Percentiles rank a stretch among this genome's conserved stretches.
Evolutionary conservation across 768 basidiomycete species (phyloP).

Genomic region (Epithele typhae): DNA sequence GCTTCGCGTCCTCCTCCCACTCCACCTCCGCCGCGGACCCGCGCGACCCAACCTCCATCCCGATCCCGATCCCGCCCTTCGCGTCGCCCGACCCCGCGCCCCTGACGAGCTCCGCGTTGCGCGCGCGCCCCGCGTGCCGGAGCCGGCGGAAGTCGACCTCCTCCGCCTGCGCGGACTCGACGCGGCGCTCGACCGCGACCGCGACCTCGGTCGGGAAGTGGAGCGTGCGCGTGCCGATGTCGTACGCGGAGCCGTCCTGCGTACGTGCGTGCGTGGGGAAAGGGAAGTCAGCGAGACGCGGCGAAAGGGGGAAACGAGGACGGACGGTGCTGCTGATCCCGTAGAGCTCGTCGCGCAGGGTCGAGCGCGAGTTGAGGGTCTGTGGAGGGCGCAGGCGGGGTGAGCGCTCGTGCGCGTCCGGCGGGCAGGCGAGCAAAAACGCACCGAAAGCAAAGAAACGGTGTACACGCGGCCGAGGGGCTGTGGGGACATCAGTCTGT

Average conservation of each 20-base stretch:
- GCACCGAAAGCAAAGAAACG: constrained; percentile 1
- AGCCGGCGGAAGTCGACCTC: constrained; percentile 3
- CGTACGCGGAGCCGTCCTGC: neutral
- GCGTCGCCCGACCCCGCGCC: too few species aligned
- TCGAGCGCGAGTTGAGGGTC: constrained; percentile 7
- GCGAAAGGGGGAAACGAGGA: neutral
- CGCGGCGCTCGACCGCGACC: constrained; percentile 3
- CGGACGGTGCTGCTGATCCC: neutral
- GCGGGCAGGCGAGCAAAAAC: neutral
- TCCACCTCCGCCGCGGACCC: too few species aligned
- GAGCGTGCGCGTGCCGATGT: neutral
- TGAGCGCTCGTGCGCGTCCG: neutral
- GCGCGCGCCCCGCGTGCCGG: neutral
- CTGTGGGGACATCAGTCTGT: neutral
- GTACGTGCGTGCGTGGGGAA: neutral
- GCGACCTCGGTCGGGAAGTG: constrained; percentile 2
- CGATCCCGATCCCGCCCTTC: too few species aligned
- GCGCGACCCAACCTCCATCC: too few species aligned
- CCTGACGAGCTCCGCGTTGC: neutral
- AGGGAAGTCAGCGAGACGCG: neutral
- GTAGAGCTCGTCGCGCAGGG: constrained; percentile 6
- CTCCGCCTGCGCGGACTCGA: constrained; percentile 1
- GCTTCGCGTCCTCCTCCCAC: too few species aligned
- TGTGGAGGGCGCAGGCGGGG: neutral
- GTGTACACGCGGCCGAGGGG: constrained; percentile 3